These are phyloP conservation scores for Trametes versicolor DNA, from an alignment of 1,284 basidiomycete species.

Conservation along the genomic window DNA sequence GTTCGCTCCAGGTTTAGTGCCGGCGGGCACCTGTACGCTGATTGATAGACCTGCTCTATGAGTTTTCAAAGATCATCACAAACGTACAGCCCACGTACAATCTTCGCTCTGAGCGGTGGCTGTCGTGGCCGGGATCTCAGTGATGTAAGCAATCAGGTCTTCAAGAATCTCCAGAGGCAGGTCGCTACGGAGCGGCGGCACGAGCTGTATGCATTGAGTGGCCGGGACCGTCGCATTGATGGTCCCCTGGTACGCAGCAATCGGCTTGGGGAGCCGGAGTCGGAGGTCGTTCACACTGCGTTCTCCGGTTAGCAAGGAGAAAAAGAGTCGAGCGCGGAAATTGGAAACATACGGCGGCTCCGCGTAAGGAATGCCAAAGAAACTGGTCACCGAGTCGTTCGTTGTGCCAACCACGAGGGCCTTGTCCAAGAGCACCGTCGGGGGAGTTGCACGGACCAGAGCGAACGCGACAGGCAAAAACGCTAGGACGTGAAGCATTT, in stretches of 20 bases:
- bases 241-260: conserved; percentile 49
- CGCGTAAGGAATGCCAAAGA: conserved; percentile 63
- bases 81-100: not conserved
- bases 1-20: not conserved
- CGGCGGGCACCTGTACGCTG: not conserved
- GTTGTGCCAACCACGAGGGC: conserved; percentile 27
- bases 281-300: conserved; percentile 39
- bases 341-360: conserved; percentile 51
- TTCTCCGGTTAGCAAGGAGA: too few species aligned
- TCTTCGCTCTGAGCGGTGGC: not conserved
- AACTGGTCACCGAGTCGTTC: conserved; percentile 45
- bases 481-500: not conserved
- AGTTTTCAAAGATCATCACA: not conserved
- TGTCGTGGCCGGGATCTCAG: too few species aligned
- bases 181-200: conserved; percentile 43
- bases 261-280: conserved; percentile 55
- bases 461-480: not conserved
- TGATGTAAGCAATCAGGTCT: too few species aligned
- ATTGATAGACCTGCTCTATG: not conserved
- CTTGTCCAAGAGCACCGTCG: conserved; percentile 7
- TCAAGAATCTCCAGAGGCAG: conserved; percentile 42
- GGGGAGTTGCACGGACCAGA: not conserved
- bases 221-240: conserved; percentile 54
- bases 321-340: not conserved
- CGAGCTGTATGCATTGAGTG: conserved; percentile 58